Evolutionary conservation across 2,329 filamentous ascomycete genomes (phyloP).

Genomic region (Aurifilum marmelostoma): DNA sequence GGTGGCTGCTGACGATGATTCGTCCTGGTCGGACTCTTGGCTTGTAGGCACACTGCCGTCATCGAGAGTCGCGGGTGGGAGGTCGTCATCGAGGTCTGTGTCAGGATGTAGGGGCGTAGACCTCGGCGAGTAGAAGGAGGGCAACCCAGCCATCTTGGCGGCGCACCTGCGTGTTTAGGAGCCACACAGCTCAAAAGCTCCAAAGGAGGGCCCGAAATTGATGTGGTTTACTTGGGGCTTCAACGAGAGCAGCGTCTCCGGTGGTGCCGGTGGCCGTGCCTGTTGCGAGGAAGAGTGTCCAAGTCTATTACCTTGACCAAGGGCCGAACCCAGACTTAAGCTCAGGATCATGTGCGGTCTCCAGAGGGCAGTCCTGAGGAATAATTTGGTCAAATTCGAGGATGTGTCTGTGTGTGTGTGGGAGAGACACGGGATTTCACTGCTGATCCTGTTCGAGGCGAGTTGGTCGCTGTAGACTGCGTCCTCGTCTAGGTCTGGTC

Average conservation of each 20-base stretch:
- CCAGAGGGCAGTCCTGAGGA: background rate
- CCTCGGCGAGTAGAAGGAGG: slow-evolving; percentile 39
- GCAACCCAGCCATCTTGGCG: slow-evolving; percentile 29
- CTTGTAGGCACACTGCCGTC: slow-evolving; percentile 23
- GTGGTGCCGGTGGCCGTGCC: background rate
- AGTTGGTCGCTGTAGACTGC: background rate
- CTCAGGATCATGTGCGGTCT: background rate
- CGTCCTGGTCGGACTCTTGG: slow-evolving; percentile 23
- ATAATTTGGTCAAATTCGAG: background rate
- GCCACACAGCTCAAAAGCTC: background rate
- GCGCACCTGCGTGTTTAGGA: too few relatives aligned
- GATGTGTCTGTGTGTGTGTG: too few relatives aligned
- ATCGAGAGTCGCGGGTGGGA: slow-evolving; percentile 28
- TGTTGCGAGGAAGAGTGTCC: background rate
- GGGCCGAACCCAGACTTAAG: background rate
- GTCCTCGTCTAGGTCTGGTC: background rate
- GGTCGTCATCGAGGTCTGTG: slow-evolving; percentile 32
- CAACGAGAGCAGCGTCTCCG: background rate
- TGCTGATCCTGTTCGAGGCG: background rate
- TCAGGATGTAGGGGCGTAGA: slow-evolving; percentile 32
- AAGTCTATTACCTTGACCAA: background rate
- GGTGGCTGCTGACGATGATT: slow-evolving; percentile 24
- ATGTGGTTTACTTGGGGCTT: background rate
- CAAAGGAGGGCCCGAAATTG: background rate
- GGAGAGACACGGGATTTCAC: background rate